Percentiles rank a stretch among this genome's conserved stretches.
phyloP scores from a whole-genome alignment of 345 rosid species.

The Melaleuca alternifolia region DNA sequence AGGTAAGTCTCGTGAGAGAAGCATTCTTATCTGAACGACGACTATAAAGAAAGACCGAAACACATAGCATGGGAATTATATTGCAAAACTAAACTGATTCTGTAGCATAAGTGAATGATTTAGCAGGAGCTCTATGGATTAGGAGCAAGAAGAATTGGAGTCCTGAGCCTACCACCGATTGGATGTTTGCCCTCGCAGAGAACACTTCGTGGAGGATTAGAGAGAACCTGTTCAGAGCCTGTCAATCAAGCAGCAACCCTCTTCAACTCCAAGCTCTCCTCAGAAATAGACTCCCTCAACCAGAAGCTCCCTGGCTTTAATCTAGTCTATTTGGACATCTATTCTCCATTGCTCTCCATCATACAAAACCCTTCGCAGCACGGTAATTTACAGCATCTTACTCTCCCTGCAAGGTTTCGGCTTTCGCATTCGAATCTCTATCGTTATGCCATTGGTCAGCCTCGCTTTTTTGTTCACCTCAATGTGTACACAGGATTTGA shows the following conservation, averaged over 20 bases:
- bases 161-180: constrained; percentile 42
- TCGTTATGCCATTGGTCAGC: background rate
- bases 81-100: background rate
- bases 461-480: background rate
- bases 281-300: constrained; percentile 15
- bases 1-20: constrained; percentile 13
- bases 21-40: background rate
- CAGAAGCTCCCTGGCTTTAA: constrained; percentile 10
- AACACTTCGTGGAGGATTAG: constrained; percentile 49
- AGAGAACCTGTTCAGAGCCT: constrained; percentile 32
- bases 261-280: constrained; percentile 48
- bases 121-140: constrained; percentile 35
- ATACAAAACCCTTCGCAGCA: constrained; percentile 33
- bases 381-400: constrained; percentile 20
- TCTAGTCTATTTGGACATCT: constrained; percentile 29
- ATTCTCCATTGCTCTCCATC: constrained; percentile 10
- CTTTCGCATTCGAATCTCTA: background rate
- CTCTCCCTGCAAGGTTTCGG: background rate
- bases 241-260: constrained; percentile 40
- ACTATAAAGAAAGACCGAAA: background rate
- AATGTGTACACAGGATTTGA: constrained; percentile 36
- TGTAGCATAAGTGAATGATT: background rate
- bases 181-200: constrained; percentile 74
- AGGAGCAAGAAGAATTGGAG: constrained; percentile 53
- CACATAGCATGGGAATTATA: background rate